Conservation (phyloP, 2,329 filamentous ascomycete genomes). For the Anisogramma anomala region DNA sequence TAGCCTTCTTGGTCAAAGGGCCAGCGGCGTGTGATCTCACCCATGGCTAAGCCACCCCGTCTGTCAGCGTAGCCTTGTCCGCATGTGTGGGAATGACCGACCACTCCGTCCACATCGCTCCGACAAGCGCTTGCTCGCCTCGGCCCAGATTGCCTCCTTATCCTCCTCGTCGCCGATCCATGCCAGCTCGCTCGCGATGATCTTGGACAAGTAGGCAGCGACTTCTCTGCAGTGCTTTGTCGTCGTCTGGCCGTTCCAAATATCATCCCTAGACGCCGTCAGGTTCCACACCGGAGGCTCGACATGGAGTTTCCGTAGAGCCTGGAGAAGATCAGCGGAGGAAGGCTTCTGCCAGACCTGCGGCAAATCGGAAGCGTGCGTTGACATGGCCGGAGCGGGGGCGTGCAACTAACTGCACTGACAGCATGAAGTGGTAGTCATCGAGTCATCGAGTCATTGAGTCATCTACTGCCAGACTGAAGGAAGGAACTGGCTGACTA, state of each 20-base stretch:
- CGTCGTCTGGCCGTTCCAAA: constrained; percentile 30
- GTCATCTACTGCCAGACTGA: too few species aligned
- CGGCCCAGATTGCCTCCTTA: constrained; percentile 62
- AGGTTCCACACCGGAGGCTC: constrained; percentile 58
- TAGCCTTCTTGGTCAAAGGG: constrained; percentile 31
- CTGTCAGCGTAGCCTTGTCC: not conserved
- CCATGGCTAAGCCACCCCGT: constrained; percentile 35
- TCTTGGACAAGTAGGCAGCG: constrained; percentile 54
- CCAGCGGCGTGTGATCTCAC: constrained; percentile 44
- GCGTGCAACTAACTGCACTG: too few species aligned
- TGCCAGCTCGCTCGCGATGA: constrained; percentile 53
- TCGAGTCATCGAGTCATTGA: too few species aligned
- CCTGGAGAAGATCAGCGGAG: constrained; percentile 49
- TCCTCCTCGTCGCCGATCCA: constrained; percentile 60
- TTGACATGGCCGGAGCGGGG: constrained; percentile 17
- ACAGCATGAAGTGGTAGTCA: too few species aligned
- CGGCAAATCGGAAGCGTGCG: constrained; percentile 53
- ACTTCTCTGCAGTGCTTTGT: constrained; percentile 38
- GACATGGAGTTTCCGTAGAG: constrained; percentile 54
- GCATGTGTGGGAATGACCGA: constrained; percentile 22
- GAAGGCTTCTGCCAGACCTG: constrained; percentile 69
- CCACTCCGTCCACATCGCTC: constrained; percentile 73
- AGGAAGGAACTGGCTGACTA: too few species aligned
- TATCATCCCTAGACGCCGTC: constrained; percentile 29
- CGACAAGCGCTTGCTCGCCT: constrained; percentile 67